Percentiles rank a stretch among this genome's conserved stretches.
These are phyloP conservation scores for Trichoderma asperelloides DNA, from an alignment of 495 filamentous ascomycete genomes.

Conservation along the genomic window DNA sequence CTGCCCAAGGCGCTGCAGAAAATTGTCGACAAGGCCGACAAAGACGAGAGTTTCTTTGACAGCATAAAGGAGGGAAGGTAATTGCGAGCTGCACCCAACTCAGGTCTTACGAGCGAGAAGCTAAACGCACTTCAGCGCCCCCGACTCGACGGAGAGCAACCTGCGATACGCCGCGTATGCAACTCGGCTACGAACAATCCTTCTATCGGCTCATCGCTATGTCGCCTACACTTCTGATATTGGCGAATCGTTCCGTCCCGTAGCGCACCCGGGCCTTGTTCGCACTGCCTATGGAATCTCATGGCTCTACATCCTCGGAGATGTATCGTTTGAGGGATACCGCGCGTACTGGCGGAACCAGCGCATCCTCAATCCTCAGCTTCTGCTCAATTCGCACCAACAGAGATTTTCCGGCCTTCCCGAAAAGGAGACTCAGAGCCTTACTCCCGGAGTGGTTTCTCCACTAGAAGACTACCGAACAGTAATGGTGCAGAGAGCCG, in stretches of 20 bases:
- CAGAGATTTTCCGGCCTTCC: slow-evolving; percentile 28
- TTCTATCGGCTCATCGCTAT: slow-evolving; percentile 87
- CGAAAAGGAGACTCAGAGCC: slow-evolving; percentile 13
- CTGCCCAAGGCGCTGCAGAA: slow-evolving; percentile 64
- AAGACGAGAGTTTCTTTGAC: slow-evolving; percentile 70
- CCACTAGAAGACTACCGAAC: slow-evolving; percentile 83
- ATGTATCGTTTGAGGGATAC: slow-evolving; percentile 90
- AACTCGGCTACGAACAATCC: slow-evolving; percentile 74
- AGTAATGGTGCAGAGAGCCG: slow-evolving; percentile 80
- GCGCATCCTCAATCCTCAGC: slow-evolving; percentile 40
- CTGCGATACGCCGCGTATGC: slow-evolving; percentile 92
- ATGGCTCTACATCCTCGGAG: slow-evolving; percentile 86
- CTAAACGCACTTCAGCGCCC: slow-evolving; percentile 42
- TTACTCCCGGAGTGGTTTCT: slow-evolving; percentile 46
- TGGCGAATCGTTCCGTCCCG: slow-evolving; percentile 89
- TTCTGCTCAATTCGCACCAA: slow-evolving; percentile 31
- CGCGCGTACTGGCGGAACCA: slow-evolving; percentile 86
- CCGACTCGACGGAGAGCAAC: slow-evolving; percentile 73
- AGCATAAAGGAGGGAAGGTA: slow-evolving; percentile 73
- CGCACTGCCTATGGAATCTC: slow-evolving; percentile 80
- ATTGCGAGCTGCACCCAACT: neutral
- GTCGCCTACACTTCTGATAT: slow-evolving; percentile 97
- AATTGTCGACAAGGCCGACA: slow-evolving; percentile 54
- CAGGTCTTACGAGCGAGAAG: slow-evolving; percentile 5
- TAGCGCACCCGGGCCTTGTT: slow-evolving; percentile 78